Evolutionary conservation across 495 filamentous ascomycete species (phyloP).

Genomic region (Neurospora tetraspora): DNA sequence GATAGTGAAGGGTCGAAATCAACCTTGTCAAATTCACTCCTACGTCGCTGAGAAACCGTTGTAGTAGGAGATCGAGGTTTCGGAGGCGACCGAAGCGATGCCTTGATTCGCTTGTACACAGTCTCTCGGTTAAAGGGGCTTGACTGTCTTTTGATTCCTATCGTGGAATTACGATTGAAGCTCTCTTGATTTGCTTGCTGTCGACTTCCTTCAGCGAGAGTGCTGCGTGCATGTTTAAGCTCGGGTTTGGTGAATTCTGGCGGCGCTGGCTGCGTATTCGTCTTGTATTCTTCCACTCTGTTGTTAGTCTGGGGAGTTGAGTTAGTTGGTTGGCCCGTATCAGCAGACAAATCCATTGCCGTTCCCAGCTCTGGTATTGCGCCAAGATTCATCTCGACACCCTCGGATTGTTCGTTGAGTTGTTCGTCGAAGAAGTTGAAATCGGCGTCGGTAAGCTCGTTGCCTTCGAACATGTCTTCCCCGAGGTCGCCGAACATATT

Average conservation of each 20-base stretch:
- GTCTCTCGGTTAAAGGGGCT: conserved; percentile 44
- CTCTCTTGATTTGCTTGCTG: conserved; percentile 19
- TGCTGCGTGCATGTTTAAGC: conserved; percentile 38
- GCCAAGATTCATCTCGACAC: conserved; percentile 27
- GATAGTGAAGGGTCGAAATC: conserved; percentile 39
- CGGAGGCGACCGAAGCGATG: conserved; percentile 21
- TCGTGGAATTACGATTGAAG: conserved; percentile 19
- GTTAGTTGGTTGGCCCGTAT: conserved; percentile 4
- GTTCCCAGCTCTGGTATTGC: conserved; percentile 7
- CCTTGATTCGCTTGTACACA: conserved; percentile 41
- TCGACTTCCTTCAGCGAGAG: conserved; percentile 22
- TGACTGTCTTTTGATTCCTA: conserved; percentile 27
- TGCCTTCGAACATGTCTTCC: conserved; percentile 68
- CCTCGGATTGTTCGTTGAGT: conserved; percentile 47
- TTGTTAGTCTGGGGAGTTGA: background rate
- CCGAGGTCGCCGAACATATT: conserved; percentile 63
- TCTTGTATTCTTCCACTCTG: background rate
- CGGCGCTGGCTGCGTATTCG: conserved; percentile 3
- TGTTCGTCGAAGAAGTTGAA: conserved; percentile 79
- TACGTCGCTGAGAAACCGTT: conserved; percentile 5
- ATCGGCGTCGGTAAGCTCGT: conserved; percentile 79
- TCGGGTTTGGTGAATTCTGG: conserved; percentile 39
- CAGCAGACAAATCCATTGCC: conserved; percentile 3
- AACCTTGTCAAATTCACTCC: conserved; percentile 40
- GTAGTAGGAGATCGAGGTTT: conserved; percentile 4